Evolutionary conservation across 179 eudicot species (phyloP).

Genomic region (Pouteria campechiana): DNA sequence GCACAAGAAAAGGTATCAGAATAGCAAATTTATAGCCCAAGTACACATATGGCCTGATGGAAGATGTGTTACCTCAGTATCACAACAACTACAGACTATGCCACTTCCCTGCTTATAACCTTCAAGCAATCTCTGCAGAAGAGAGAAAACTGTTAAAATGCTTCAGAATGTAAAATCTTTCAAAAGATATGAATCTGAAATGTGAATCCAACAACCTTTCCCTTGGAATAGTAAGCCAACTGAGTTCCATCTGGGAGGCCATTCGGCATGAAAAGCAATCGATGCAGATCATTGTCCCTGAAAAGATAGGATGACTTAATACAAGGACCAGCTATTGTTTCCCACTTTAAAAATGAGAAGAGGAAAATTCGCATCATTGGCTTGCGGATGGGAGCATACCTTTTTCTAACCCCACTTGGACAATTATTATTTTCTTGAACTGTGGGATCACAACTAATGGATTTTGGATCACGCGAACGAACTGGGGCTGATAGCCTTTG

Average conservation of each 20-base stretch:
- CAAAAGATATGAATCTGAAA: neutral
- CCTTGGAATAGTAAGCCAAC: conserved; percentile 81
- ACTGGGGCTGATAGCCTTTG: too few species aligned
- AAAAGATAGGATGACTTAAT: too few species aligned
- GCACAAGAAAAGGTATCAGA: conserved; percentile 5
- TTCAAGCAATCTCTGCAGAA: conserved; percentile 55
- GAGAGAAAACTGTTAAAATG: conserved; percentile 3
- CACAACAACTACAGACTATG: conserved; percentile 76
- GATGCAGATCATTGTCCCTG: conserved; percentile 95
- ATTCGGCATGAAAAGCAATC: conserved; percentile 80
- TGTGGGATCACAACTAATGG: too few species aligned
- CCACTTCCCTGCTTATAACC: conserved; percentile 93
- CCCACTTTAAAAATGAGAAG: too few species aligned
- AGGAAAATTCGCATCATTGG: too few species aligned
- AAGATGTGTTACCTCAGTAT: conserved; percentile 50
- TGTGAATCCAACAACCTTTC: conserved; percentile 45
- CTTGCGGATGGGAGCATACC: too few species aligned
- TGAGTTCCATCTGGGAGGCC: conserved; percentile 91
- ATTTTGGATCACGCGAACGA: too few species aligned
- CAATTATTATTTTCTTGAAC: too few species aligned
- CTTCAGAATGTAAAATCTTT: neutral
- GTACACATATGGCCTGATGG: too few species aligned
- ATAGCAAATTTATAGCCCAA: neutral
- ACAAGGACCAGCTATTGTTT: too few species aligned
- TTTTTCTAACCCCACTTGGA: too few species aligned